These are phyloP conservation scores for Trichoderma virens DNA, from an alignment of 495 filamentous ascomycete genomes.

Conservation along the genomic window DNA sequence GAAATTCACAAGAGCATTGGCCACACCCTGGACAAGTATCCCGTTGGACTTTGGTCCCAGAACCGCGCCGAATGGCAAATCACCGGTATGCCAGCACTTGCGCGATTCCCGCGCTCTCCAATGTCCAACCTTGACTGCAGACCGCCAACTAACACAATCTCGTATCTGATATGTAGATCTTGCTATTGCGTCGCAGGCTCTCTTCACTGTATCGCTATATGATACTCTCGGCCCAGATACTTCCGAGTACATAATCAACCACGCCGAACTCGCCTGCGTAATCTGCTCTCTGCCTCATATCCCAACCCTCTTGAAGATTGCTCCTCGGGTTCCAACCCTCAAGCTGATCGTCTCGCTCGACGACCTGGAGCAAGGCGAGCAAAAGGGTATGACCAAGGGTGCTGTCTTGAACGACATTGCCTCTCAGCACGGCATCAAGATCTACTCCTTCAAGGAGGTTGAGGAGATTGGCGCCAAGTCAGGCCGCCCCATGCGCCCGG, in stretches of 20 bases:
- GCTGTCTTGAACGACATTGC: conserved; percentile 69
- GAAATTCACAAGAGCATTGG: conserved; percentile 69
- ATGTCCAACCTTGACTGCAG: background rate
- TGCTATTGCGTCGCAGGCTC: conserved; percentile 77
- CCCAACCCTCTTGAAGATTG: conserved; percentile 76
- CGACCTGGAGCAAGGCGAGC: conserved; percentile 74
- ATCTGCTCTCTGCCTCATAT: conserved; percentile 79
- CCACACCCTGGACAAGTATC: conserved; percentile 61
- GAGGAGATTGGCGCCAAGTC: conserved; percentile 68
- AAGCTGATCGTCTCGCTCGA: conserved; percentile 90
- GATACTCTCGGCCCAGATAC: conserved; percentile 87
- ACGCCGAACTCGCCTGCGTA: conserved; percentile 67
- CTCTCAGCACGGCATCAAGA: conserved; percentile 58
- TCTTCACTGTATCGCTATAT: conserved; percentile 91
- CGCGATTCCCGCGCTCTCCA: background rate
- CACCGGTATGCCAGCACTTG: conserved; percentile 47
- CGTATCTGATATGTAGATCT: conserved; percentile 50
- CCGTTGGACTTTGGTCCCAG: conserved; percentile 88
- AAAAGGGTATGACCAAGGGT: conserved; percentile 66
- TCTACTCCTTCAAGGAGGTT: conserved; percentile 66
- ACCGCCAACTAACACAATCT: background rate
- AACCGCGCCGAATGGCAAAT: conserved; percentile 98
- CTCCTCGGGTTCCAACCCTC: conserved; percentile 64
- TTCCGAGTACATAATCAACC: conserved; percentile 93
- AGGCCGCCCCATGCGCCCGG: conserved; percentile 59